Evolutionary conservation across 148 eudicot species (phyloP), one percentile per base, ranked within the genome.

Genomic region (Chenopodium suecicum): DNA sequence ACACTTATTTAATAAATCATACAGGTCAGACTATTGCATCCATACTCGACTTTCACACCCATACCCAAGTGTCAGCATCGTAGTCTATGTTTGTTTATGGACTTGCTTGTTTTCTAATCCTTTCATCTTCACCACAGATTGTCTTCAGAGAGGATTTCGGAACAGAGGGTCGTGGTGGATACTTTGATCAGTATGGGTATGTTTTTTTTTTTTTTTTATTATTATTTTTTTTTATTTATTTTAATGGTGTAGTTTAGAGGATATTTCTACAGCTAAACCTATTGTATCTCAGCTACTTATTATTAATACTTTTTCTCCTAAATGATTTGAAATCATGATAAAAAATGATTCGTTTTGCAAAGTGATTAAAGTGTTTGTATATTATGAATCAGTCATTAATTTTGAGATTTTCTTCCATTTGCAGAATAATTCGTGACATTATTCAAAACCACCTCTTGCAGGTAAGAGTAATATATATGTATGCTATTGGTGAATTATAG

Each of bases 61-160:
- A 20, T 70, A 19, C 50, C 73, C 3, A 20, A 62, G 10, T 22
- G 2, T 62, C 37, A 48, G 58, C 66, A 19, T 3, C 9, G 4
- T 54, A 62, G 58, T 1, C 9, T 60, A 17, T n/a, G 47, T 46
- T 60, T 52, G 44, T 75, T 67, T 67, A 67, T 11, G 0, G 32
- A 67, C 60, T 23, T 71, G 78, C n/a, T 50, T 81, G 68, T 77
- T 41, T 41, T 41, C 68, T 71, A n/a, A 75, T 16, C 58, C 70
- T 44, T 65, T 44, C 69, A 17, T 60, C 56, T 58, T 52, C 14
- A 44, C 81, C 82, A 79, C 89, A 96, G 99, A 96, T 96, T 86
- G 99, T 96, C 75, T 96, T 96, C 73, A 92, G 95, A 86, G 99
- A 96, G 85, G 98, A 96, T 87, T 94, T 96, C 88, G 99, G 99